A percentile compares a stretch with the other conserved stretches of the same genome.
Conservation (phyloP, 805 yeast species). For the Kazachstania africana region DNA sequence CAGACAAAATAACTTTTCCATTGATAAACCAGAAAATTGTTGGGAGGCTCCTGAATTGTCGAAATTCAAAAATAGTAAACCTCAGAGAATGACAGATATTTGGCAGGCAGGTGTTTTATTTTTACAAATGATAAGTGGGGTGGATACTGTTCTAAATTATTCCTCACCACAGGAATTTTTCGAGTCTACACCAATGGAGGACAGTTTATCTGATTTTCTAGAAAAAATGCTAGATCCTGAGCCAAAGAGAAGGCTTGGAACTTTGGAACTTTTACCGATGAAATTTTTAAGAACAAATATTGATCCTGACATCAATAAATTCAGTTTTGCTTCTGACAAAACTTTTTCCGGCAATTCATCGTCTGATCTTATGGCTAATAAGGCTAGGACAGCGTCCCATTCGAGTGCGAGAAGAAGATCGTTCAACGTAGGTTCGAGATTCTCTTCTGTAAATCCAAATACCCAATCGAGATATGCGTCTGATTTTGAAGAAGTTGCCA, state of each 20-base stretch:
- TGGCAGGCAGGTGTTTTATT: constrained; percentile 87
- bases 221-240: constrained; percentile 51
- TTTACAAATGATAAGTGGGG: constrained; percentile 52
- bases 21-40: constrained; percentile 21
- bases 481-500: constrained; percentile 91
- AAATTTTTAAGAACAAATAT: constrained; percentile 70
- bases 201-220: constrained; percentile 55
- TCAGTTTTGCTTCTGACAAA: constrained; percentile 12
- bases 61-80: constrained; percentile 29
- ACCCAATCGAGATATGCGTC: constrained; percentile 64
- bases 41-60: constrained; percentile 75
- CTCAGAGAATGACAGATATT: constrained; percentile 76
- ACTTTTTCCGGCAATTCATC: constrained; percentile 5
- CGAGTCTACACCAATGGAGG: constrained; percentile 34
- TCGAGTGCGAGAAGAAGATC: constrained; percentile 28
- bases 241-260: constrained; percentile 64
- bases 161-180: constrained; percentile 57
- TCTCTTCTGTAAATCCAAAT: constrained; percentile 21
- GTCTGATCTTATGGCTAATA: constrained; percentile 1
- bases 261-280: constrained; percentile 74
- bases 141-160: constrained; percentile 41
- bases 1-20: constrained; percentile 4
- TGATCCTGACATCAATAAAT: constrained; percentile 24
- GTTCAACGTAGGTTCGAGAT: constrained; percentile 30
- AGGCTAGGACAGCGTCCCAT: constrained; percentile 14